Evolutionary conservation across 2,329 filamentous ascomycete species (phyloP), one percentile per base, ranked within the genome.

Genomic region (Trichoderma breve): DNA sequence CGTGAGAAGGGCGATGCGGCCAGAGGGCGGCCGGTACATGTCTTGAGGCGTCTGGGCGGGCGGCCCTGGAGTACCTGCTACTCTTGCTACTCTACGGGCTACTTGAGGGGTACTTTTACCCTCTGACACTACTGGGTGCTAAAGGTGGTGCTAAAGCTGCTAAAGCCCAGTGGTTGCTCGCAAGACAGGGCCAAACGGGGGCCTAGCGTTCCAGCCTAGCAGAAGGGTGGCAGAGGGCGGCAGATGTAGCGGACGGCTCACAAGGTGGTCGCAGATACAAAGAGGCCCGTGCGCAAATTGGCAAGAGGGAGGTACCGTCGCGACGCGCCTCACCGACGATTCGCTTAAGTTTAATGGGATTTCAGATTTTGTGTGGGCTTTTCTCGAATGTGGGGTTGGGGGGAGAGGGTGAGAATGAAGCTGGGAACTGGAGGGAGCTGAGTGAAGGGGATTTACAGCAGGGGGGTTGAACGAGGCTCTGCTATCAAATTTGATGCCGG

Each of bases 21-120:
- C 36, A 47, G 60, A 58, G 65, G 65, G 55, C 53, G 66, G 64
- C 51, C 64, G 51, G 66, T 69, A 69, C 66, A 32, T 24, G 65
- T 24, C 34, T 30, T 12, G 57, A 28, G 65, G 53, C 34, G 53
- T 9, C 24, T 15, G 65, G 24, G 3, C 24, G 30, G 47, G 11
- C 28, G 32, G 21, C 14, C 4, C 47, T n/a, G 18, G 57, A 15
- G 65, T 68, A 43, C 18, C 53, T 2, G 65, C 1, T 36, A 68
- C 65, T 21, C 18, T 14, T 21, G 65, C 18, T 36, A 60, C 65
- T 21, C 18, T 8, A 4, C 2, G 15, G 14, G 64, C 14, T 57
- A 67, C 51, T 39, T 15, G 47, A 24, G 53, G 11, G 28, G 11
- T 18, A 14, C 34, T 4, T 36, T 12, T 47, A 4, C 18, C 7